Evolutionary conservation across 164 flowering plant species (phyloP), one percentile per base, ranked within the genome.

Genomic region (Akebia trifoliata): DNA sequence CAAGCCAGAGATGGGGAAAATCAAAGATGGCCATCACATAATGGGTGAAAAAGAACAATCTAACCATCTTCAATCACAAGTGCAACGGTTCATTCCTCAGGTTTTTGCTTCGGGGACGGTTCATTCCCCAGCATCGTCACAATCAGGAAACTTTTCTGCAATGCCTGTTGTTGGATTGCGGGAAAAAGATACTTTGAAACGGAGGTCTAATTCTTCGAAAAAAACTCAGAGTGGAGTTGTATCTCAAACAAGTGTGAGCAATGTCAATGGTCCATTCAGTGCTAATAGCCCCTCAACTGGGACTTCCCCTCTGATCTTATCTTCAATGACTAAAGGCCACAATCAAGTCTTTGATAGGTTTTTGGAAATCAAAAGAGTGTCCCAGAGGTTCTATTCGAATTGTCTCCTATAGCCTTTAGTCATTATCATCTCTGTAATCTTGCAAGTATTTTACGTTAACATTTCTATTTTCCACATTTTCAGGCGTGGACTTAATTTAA

Each of bases 401-500:
- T 22, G 28, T 34, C 28, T 35, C 10, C 9, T 17, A 6, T 22
- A 24, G n/a, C n/a, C 10, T 43, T 17, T 7, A 8, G 45, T 7
- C 20, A 36, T 1, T 56, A 8, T 21, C 28, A 12, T 56, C 18
- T 39, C 21, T 42, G 18, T 25, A 8, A 26, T 7, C 12, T 28
- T 40, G 8, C 4, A 4, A 25, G 25, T 31, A n/a, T 15, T 8
- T n/a, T 9, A 39, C 18, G 6, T 17, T 4, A 26, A 53, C n/a
- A 34, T 34, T 54, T 52, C 28, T 2, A 59, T 17, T 26, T 37
- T 69, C 38, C n/a, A n/a, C n/a, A n/a, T n/a, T n/a, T 4, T 50
- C 61, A 70, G 74, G 69, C 38, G 61, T 51, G 47, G 43, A 24
- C 56, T 69, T 10, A 35, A 56, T 29, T 26, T 51, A 2, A 63